phyloP scores from a whole-genome alignment of 345 rosid genomes.

The Trapa incisa region DNA sequence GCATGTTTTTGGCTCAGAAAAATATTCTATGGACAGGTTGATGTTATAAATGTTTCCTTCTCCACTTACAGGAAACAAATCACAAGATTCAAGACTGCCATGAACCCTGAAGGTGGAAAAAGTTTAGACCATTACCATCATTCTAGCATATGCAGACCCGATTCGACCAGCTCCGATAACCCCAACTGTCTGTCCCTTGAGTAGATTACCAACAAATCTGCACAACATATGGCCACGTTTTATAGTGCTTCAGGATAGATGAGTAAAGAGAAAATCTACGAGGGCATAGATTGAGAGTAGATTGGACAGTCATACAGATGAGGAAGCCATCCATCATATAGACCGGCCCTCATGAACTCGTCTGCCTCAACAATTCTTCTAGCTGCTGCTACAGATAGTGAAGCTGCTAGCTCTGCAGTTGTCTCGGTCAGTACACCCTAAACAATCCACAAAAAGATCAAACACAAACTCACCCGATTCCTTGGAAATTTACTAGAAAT shows the following conservation, averaged over 20 bases:
- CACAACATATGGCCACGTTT: slow-evolving; percentile 1
- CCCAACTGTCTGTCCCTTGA: slow-evolving; percentile 96
- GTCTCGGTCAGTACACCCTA: slow-evolving; percentile 98
- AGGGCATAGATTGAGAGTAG: background rate
- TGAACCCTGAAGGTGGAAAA: background rate
- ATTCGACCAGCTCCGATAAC: slow-evolving; percentile 98
- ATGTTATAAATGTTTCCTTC: too few relatives aligned
- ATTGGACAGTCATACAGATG: slow-evolving; percentile 34
- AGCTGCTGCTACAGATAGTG: slow-evolving; percentile 81
- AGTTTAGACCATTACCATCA: slow-evolving; percentile 46
- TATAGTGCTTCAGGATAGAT: background rate
- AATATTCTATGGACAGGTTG: too few relatives aligned
- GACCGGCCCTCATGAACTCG: slow-evolving; percentile 88
- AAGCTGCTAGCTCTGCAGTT: slow-evolving; percentile 90
- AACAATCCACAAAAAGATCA: slow-evolving; percentile 3
- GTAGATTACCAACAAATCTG: slow-evolving; percentile 92
- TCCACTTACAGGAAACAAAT: too few relatives aligned
- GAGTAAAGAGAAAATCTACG: background rate
- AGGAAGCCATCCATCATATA: slow-evolving; percentile 99
- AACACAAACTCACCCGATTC: background rate
- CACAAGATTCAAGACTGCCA: background rate
- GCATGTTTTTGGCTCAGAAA: too few relatives aligned
- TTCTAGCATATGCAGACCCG: slow-evolving; percentile 96
- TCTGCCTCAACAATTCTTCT: slow-evolving; percentile 97
- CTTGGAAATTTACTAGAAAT: background rate